Evolutionary conservation across 202 grass and related monocot species (phyloP).

Genomic region (Setaria italica): DNA sequence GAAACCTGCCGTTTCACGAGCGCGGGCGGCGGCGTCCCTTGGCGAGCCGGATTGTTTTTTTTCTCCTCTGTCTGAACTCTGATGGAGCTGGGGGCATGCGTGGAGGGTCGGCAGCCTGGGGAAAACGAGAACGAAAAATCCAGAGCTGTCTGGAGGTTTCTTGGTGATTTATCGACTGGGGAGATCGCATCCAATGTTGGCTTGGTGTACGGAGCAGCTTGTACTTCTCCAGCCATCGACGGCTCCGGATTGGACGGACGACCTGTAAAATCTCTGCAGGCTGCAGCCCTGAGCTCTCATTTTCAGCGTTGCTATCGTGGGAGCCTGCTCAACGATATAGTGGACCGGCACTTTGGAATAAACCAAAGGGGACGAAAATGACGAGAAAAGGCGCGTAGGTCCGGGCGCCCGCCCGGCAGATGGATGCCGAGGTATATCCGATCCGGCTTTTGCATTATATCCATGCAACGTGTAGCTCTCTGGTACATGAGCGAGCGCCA

Average conservation of each 20-base stretch:
- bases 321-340: not conserved
- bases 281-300: not conserved
- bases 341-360: constrained; percentile 19
- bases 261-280: not conserved
- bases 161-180: no score
- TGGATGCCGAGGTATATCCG: constrained; percentile 14
- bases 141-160: not conserved
- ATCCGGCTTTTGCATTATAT: no score
- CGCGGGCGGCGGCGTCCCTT: constrained; percentile 24
- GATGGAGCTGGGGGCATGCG: not conserved
- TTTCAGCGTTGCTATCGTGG: constrained; percentile 15
- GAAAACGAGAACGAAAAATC: not conserved
- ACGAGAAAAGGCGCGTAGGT: not conserved
- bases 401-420: no score
- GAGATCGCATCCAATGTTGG: not conserved
- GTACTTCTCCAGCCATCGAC: not conserved
- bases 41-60: not conserved
- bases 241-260: not conserved
- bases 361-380: not conserved
- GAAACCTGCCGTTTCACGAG: not conserved
- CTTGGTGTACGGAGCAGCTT: not conserved
- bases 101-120: not conserved
- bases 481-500: not conserved
- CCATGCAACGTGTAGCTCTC: not conserved
- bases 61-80: not conserved